A percentile compares a stretch with the other conserved stretches of the same genome.
Conservation (phyloP, 129 eudicot species). For the Rutidosis leptorrhynchoides region DNA sequence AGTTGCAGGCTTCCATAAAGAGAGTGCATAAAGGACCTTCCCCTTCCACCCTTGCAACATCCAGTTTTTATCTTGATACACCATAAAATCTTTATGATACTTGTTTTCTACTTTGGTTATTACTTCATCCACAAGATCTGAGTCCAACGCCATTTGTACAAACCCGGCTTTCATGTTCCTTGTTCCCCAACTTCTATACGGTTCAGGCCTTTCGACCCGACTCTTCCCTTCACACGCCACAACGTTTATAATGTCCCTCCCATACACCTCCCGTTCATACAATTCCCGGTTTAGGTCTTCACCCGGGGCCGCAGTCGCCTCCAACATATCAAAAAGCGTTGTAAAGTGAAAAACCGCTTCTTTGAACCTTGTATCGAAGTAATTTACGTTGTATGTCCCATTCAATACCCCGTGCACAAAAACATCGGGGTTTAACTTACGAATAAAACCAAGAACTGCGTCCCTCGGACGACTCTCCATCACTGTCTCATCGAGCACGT, state of each 20-base stretch:
- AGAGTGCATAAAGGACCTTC: not conserved
- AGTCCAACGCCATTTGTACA: conserved; percentile 29
- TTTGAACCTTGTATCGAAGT: conserved; percentile 39
- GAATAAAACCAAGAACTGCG: conserved; percentile 35
- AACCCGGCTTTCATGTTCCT: conserved; percentile 42
- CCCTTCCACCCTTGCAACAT: not conserved
- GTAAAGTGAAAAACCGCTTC: conserved; percentile 48
- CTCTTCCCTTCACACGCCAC: conserved; percentile 56
- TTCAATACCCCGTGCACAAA: conserved; percentile 48
- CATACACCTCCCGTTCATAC: conserved; percentile 42
- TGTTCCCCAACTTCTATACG: conserved; percentile 43
- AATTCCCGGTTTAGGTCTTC: conserved; percentile 28
- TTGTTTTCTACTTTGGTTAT: conserved; percentile 8
- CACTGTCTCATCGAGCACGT: conserved; percentile 50
- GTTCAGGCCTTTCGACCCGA: conserved; percentile 58
- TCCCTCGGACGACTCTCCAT: conserved; percentile 38
- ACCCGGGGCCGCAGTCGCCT: conserved; percentile 12
- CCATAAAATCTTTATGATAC: conserved; percentile 47
- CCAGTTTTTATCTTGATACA: conserved; percentile 35
- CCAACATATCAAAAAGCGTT: conserved; percentile 43
- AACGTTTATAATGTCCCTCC: conserved; percentile 54
- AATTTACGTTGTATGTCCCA: conserved; percentile 36
- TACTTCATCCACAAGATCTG: conserved; percentile 29
- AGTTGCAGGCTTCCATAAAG: not conserved
- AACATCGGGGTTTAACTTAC: conserved; percentile 35